A percentile compares a stretch with the other conserved stretches of the same genome.
These are phyloP conservation scores for Corynespora cassiicola DNA, from an alignment of 2,329 filamentous ascomycete species.

Conservation along the genomic window DNA sequence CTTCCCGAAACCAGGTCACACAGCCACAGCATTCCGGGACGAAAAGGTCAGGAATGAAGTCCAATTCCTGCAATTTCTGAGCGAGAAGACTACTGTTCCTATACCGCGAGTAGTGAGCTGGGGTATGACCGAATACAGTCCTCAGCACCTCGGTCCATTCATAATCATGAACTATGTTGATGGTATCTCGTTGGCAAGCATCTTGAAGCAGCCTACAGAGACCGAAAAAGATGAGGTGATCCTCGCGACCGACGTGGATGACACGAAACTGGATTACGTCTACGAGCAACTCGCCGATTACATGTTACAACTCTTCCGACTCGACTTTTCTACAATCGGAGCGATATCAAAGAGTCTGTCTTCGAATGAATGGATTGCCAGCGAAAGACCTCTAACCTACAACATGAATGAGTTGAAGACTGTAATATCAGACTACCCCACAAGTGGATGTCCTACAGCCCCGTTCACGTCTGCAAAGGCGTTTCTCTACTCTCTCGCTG, in stretches of 20 bases:
- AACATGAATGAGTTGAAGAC: slow-evolving; percentile 29
- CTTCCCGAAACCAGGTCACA: slow-evolving; percentile 26
- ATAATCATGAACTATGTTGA: slow-evolving; percentile 32
- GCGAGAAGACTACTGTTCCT: slow-evolving; percentile 22
- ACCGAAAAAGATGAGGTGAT: slow-evolving; percentile 27
- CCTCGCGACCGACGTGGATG: slow-evolving; percentile 18
- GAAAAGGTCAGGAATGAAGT: slow-evolving; percentile 26
- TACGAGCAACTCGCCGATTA: slow-evolving; percentile 28
- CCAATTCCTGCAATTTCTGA: slow-evolving; percentile 19
- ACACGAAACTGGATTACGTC: slow-evolving; percentile 24
- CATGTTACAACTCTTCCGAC: slow-evolving; percentile 20
- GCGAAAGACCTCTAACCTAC: slow-evolving; percentile 23
- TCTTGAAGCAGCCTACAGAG: slow-evolving; percentile 24
- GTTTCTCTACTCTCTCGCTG: slow-evolving; percentile 25
- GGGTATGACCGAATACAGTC: slow-evolving; percentile 25
- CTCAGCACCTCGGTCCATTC: slow-evolving; percentile 29
- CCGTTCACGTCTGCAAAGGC: slow-evolving; percentile 25
- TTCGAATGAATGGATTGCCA: slow-evolving; percentile 38
- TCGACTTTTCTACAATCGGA: slow-evolving; percentile 22
- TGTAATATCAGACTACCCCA: slow-evolving; percentile 37
- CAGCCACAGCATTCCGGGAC: slow-evolving; percentile 17
- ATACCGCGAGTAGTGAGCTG: slow-evolving; percentile 20
- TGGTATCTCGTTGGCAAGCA: slow-evolving; percentile 18
- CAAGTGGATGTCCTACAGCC: slow-evolving; percentile 31
- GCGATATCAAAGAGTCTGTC: slow-evolving; percentile 40